Base-by-base conservation (phyloP, 2,329 filamentous ascomycete species). In the Ceratocystis alfenasii region DNA sequence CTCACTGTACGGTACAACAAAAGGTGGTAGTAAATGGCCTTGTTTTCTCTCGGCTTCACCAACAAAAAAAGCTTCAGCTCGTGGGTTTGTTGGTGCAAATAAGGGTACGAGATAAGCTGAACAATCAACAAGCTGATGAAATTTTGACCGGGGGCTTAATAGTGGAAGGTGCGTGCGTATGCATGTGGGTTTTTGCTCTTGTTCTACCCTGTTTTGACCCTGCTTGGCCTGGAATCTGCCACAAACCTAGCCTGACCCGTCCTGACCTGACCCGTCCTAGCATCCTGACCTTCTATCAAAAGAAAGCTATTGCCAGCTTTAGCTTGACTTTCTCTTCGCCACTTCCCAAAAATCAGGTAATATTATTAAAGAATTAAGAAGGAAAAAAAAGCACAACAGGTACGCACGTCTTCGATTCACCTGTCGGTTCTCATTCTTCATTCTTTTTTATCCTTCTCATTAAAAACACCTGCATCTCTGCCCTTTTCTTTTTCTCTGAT, bases 131-230 rank as follows among this genome's bases (percentile, higher is more conserved):
- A 33, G 53, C 55, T 59, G 55, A 36, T 12, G 55, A 17, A 5
- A 59, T 36, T 59, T 15, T 17, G 55, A 36, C 55, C 5, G n/a
- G 55, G 55, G n/a, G 30, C n/a, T 59, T 59, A 59, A 59, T 33
- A 59, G 55, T 59, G 55, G 55, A n/a, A 59, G 55, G 55, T 36
- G 55, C 55, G 55, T 59, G 55, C 55, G 55, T 59, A 8, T n/a
- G 36, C 10, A 41, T 41, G 36, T 41, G 36, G 36, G 36, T 41
- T 41, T 41, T 41, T 41, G 36, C 36, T 41, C 36, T n/a, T 59
- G 55, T 15, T 36, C 55, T 53, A 15, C 8, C 25, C 53, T n/a
- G 25, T 17, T n/a, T 33, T 5, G 15, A 7, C 17, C 10, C 22
- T n/a, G 2, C 17, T 12, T 20, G 17, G 3, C 46, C 46, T 50